phyloP scores from a whole-genome alignment of 176 grass and related monocot species.

The Alopecurus myosuroides region DNA sequence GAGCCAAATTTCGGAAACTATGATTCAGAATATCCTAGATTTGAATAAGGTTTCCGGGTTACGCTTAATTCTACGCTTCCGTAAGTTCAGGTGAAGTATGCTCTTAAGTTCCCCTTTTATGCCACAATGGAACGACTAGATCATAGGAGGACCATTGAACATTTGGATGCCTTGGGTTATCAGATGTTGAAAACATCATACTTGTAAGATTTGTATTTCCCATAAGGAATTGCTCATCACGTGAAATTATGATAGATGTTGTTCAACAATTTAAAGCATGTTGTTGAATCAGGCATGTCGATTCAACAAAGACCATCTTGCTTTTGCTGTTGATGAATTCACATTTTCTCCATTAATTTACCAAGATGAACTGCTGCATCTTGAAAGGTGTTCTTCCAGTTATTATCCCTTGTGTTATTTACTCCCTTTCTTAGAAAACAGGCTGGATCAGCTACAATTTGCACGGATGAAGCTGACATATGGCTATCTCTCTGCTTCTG shows the following conservation, averaged over 20 bases:
- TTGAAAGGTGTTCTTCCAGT: conserved; percentile 38
- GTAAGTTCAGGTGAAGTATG: too few species aligned
- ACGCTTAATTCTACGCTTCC: not conserved
- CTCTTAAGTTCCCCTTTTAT: too few species aligned
- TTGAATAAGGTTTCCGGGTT: not conserved
- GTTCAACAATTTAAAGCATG: too few species aligned
- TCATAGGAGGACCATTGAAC: too few species aligned
- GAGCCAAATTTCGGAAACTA: too few species aligned
- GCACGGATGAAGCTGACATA: conserved; percentile 55
- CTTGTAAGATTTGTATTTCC: conserved; percentile 11
- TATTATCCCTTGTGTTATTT: not conserved
- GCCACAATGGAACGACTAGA: too few species aligned
- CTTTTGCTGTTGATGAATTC: too few species aligned
- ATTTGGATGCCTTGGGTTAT: not conserved
- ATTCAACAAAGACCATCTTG: too few species aligned
- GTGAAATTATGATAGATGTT: too few species aligned
- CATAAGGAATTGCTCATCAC: not conserved
- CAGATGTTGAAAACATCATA: conserved; percentile 36
- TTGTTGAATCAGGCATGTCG: too few species aligned
- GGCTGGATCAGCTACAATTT: conserved; percentile 61
- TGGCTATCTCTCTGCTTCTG: conserved; percentile 63
- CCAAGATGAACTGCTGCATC: conserved; percentile 44
- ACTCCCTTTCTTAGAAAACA: not conserved
- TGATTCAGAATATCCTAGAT: not conserved
- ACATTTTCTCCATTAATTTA: too few species aligned